Evolutionary conservation across 768 basidiomycete species (phyloP), one percentile per base, ranked within the genome.

Genomic region (Podaxis pistillaris): DNA sequence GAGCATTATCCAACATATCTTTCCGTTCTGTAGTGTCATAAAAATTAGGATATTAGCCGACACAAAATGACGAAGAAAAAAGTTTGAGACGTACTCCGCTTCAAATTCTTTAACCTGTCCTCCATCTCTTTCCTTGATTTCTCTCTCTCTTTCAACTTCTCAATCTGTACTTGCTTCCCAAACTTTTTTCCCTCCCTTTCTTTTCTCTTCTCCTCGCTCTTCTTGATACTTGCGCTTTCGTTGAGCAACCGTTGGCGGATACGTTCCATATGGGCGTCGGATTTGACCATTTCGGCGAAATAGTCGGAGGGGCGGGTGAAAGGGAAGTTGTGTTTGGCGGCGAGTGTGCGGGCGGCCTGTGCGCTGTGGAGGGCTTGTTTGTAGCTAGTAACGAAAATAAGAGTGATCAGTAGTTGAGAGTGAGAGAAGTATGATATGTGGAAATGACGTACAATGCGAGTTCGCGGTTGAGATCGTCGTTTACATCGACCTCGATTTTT

Each of bases 261-360:
- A 63, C 94, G 87, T 73, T 97, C 94, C 97, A 99, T 99, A 76
- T 99, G 97, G 6, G 91, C 80, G 69, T 99, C 97, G 36, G 88
- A 89, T 75, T 98, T 98, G 67, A 98, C 90, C 96, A 98, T 98
- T 77, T 98, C 96, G 24, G 96, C 96, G 66, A 96, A 98, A 74
- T 95, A 98, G 75, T 98, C 96, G 0, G 86, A 68, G 0, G 97
- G 97, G 13, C 96, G 90, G 9, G 92, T 90, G 76, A 97, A 98
- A 0, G 95, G 88, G 63, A 94, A 79, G 24, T 86, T 84, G 72
- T 88, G 83, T 68, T 91, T 88, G 12, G 82, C 76, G n/a, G 93
- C 93, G n/a, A 94, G 84, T 2, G 81, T 71, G 56, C 86, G 87
- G 2, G 94, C 94, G 28, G 82, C 75, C 58, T 88, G 84, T n/a